phyloP scores from a whole-genome alignment of 2,329 filamentous ascomycete genomes.

The Dothidotthia symphoricarpi region DNA sequence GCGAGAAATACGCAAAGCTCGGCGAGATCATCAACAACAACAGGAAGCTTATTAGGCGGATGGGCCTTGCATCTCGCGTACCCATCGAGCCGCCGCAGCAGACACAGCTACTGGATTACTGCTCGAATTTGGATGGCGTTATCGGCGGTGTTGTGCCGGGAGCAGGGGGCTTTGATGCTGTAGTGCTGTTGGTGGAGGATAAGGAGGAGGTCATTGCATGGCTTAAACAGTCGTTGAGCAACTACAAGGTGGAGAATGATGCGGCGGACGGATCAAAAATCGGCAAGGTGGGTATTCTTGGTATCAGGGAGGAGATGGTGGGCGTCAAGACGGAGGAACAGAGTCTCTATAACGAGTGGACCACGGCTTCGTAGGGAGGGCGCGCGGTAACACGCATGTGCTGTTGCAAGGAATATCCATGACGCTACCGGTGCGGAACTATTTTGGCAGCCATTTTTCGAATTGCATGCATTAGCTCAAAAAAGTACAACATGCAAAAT shows the following conservation, averaged over 20 bases:
- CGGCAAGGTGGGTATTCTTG: conserved; percentile 65
- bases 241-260: conserved; percentile 57
- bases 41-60: conserved; percentile 65
- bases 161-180: conserved; percentile 89
- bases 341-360: conserved; percentile 44
- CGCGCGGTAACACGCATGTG: too few relatives aligned
- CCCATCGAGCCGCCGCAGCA: conserved; percentile 88
- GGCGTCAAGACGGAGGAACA: conserved; percentile 53
- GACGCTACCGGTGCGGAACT: too few relatives aligned
- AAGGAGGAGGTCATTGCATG: conserved; percentile 61
- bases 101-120: conserved; percentile 77
- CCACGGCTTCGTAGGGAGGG: conserved; percentile 7
- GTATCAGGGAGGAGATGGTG: conserved; percentile 70
- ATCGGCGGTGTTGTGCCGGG: conserved; percentile 91
- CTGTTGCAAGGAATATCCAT: background rate
- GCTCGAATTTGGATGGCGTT: conserved; percentile 71
- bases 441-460: too few relatives aligned
- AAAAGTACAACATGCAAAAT: background rate
- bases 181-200: conserved; percentile 76
- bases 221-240: conserved; percentile 61
- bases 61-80: conserved; percentile 72
- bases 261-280: conserved; percentile 46
- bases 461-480: background rate
- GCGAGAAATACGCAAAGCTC: conserved; percentile 51
- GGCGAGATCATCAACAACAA: conserved; percentile 52